Evolutionary conservation across 805 yeast genomes (phyloP), one percentile per base, ranked within the genome.

Genomic region (Maudiozyma serrabonitensis): DNA sequence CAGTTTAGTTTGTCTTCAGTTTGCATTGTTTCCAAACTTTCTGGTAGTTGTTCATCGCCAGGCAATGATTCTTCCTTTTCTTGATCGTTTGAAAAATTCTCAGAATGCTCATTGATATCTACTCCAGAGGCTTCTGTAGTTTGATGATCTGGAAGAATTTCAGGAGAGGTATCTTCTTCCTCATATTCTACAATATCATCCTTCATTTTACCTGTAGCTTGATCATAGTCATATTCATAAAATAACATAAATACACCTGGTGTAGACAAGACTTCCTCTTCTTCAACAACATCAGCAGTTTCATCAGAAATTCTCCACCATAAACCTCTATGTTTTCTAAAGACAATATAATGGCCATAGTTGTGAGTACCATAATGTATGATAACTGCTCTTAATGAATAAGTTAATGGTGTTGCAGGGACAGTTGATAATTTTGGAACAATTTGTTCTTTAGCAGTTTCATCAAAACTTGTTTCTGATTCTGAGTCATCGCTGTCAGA

Each of bases 231-330:
- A 50, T 69, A 66, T 62, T 90, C 97, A 63, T 91, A 91, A 61
- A 91, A 91, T 57, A 91, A 66, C 96, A 91, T 87, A 56, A 89
- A 91, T 0, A 91, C 89, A 26, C 96, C 96, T 49, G 87, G 93
- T 3, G 89, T 80, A 13, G 74, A 73, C 50, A 87, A 69, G 1
- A 89, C 97, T 61, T 90, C 95, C 2, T 76, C 76, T 62, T 87
- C 95, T 12, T 81, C 76, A 3, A 87, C 88, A 32, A 86, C 75
- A 52, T 87, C 80, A 2, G 90, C 95, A 2, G 82, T 80, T 61
- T 89, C 95, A 66, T 93, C 99, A 57, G 93, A 84, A 18, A 90
- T 83, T 63, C 96, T 78, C 95, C 96, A 90, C 99, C 99, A 91
- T 11, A 80, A 75, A 2, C 90, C 93, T 56, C 95, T 77, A 50